phyloP scores from a whole-genome alignment of 2,329 filamentous ascomycete genomes.

The Colletotrichum phormii region DNA sequence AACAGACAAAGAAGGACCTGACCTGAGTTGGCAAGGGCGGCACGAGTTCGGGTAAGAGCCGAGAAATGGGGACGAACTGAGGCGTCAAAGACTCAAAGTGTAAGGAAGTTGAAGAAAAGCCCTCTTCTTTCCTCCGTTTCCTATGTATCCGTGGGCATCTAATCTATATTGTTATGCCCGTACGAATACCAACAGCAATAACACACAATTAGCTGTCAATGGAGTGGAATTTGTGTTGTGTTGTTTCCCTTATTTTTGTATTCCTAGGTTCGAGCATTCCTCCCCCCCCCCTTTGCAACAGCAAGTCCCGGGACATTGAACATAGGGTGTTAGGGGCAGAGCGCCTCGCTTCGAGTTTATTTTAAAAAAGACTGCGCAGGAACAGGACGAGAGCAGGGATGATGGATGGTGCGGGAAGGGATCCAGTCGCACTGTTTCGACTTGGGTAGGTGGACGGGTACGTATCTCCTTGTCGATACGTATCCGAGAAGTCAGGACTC shows the following conservation, averaged over 20 bases:
- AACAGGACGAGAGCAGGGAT: constrained; percentile 24
- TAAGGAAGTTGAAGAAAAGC: not conserved
- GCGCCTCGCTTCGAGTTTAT: constrained; percentile 32
- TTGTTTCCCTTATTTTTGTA: not conserved
- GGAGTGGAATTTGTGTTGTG: not conserved
- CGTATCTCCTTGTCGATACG: constrained; percentile 12
- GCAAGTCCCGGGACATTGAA: constrained; percentile 11
- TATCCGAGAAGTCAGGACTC: not conserved
- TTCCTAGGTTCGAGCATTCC: not conserved
- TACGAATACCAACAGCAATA: not conserved
- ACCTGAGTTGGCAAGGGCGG: constrained; percentile 1
- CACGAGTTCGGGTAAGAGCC: constrained; percentile 28
- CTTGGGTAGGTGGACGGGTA: not conserved
- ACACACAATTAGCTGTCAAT: not conserved
- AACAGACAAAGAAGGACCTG: not conserved
- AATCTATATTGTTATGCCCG: no score
- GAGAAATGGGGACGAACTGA: not conserved
- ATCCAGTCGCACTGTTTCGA: constrained; percentile 15
- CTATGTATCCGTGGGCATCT: no score
- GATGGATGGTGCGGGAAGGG: not conserved
- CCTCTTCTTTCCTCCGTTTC: not conserved
- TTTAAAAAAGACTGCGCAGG: constrained; percentile 26
- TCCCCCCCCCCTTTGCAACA: not conserved
- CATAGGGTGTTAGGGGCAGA: not conserved
- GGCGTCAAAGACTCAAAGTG: not conserved